Base-by-base conservation (phyloP, 805 yeast genomes). In the Vanderwaltozyma verrucispora region DNA sequence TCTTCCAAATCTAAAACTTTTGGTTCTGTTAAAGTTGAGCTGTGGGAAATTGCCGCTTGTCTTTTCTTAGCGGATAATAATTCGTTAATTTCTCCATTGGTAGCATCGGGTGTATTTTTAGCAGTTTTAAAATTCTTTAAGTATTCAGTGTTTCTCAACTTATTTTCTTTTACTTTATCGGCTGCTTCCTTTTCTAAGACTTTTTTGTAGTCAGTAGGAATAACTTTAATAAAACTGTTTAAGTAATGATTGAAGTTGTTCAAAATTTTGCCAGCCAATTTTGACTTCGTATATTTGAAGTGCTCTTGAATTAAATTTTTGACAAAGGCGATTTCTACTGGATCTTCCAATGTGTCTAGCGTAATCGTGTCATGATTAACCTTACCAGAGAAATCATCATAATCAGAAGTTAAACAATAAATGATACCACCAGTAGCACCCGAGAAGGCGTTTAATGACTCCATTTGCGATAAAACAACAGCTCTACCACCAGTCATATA, bases 391-490 rank as follows among this genome's bases (percentile, higher is more conserved):
- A 89, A 88, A 58, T 87, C 96, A 58, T 88, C 95, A 44, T 56
- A 59, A 36, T 92, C 96, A 69, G 89, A 83, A 53, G 88, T 95
- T 51, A 89, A 71, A 42, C 94, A 96, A 57, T 89, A 89, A 13
- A 96, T 94, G 62, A 92, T 89, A 76, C 98, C 98, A 65, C 98
- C 98, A 51, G 96, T 88, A 82, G 92, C 92, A 70, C 98, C 98
- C 39, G 98, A 95, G 43, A 78, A 65, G 4, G 71, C 71, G 44
- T 84, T 96, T 60, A 87, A 80, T 46, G 96, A 77, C 41, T 95
- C 96, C 52, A 95, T 84, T 42, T 77, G 66, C 33, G 96, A 95
- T 49, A 89, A 73, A 33, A 89, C 87, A 56, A 89, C 86, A 44
- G 92, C 95, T 53, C 97, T 77, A 60, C 98, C 98, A 62, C 98